Conservation (phyloP, 1,139 yeast genomes). For the Diutina neorugosa region DNA sequence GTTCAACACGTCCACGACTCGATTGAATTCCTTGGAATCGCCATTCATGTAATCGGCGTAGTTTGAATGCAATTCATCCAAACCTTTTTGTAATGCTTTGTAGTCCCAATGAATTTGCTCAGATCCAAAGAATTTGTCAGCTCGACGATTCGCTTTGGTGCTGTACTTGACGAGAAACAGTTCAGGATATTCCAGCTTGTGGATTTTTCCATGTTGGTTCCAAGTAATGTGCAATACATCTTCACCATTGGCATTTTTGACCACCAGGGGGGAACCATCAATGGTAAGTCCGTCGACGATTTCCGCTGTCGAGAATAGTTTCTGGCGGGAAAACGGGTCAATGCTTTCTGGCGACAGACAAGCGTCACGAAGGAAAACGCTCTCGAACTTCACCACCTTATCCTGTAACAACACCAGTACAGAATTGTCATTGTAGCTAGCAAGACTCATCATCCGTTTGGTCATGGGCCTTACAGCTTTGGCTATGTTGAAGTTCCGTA, state of each 20-base stretch:
- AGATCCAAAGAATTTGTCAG: constrained; percentile 21
- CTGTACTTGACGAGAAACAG: constrained; percentile 36
- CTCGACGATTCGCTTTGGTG: constrained; percentile 18
- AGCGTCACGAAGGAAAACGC: constrained; percentile 55
- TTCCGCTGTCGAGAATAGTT: constrained; percentile 52
- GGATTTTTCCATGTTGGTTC: constrained; percentile 26
- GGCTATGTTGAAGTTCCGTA: not conserved
- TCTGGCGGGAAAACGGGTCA: constrained; percentile 49
- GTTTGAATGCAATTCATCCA: constrained; percentile 16
- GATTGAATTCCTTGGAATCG: constrained; percentile 16
- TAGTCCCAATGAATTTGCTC: constrained; percentile 33
- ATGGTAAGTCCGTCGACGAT: constrained; percentile 17
- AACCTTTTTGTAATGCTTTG: constrained; percentile 9
- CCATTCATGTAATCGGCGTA: constrained; percentile 33
- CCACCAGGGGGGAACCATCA: constrained; percentile 16
- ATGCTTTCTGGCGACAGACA: constrained; percentile 39
- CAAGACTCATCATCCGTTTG: not conserved
- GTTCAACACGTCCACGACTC: constrained; percentile 37
- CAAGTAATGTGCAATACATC: constrained; percentile 36
- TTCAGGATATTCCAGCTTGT: constrained; percentile 29
- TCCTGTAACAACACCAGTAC: not conserved
- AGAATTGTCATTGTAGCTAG: not conserved
- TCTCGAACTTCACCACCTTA: constrained; percentile 22
- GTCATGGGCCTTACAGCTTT: not conserved
- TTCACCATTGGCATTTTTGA: constrained; percentile 14